phyloP scores from a whole-genome alignment of 2,329 filamentous ascomycete genomes.

The Neonectria neomacrospora region DNA sequence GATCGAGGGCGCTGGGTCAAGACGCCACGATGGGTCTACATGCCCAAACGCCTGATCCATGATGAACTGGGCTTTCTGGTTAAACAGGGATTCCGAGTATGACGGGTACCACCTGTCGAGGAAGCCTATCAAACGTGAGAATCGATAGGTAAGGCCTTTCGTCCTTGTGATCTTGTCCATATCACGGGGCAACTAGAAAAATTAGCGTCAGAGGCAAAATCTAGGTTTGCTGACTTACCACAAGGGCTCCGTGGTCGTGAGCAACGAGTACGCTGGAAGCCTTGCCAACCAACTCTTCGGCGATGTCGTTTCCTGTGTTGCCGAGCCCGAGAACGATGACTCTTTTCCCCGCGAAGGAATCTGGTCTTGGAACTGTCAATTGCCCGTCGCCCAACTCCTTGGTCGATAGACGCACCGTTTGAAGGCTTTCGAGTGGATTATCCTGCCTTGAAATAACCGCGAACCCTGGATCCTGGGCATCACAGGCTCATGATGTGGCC shows the following conservation, averaged over 20 bases:
- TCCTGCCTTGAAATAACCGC: constrained; percentile 46
- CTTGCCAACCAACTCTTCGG: constrained; percentile 47
- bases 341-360: constrained; percentile 46
- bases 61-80: constrained; percentile 29
- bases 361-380: constrained; percentile 30
- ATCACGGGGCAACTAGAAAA: constrained; percentile 41
- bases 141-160: constrained; percentile 48
- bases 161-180: constrained; percentile 49
- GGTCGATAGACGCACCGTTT: constrained; percentile 25
- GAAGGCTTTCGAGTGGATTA: constrained; percentile 39
- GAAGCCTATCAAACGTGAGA: constrained; percentile 45
- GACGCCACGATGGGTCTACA: constrained; percentile 41
- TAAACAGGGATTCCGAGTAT: constrained; percentile 29
- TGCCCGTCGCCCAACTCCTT: background rate
- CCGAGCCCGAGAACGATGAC: constrained; percentile 59
- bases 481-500: constrained; percentile 48
- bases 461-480: constrained; percentile 51
- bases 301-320: constrained; percentile 50
- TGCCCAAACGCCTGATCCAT: constrained; percentile 35
- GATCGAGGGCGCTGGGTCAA: constrained; percentile 44
- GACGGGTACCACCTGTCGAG: constrained; percentile 40
- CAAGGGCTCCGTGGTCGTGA: constrained; percentile 42
- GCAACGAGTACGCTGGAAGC: constrained; percentile 37
- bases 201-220: background rate
- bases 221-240: constrained; percentile 26